These are phyloP conservation scores for Kuraishia molischiana DNA, from an alignment of 805 yeast species.

Conservation along the genomic window DNA sequence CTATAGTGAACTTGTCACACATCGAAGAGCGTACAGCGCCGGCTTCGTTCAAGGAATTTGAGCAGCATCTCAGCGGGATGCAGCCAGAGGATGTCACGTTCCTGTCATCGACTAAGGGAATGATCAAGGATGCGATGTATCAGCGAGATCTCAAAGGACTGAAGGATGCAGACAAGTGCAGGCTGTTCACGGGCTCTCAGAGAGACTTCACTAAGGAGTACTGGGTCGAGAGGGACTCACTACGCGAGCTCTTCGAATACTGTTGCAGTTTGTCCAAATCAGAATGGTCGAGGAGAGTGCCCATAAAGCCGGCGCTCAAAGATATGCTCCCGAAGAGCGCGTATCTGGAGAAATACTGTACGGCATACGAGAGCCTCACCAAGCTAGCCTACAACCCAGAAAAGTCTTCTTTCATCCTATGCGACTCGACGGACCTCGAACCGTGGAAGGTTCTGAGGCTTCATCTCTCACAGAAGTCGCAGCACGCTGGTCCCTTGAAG, in stretches of 20 bases:
- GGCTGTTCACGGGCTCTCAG: slow-evolving; percentile 14
- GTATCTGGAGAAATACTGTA: background rate
- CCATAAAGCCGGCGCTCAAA: background rate
- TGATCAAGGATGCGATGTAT: slow-evolving; percentile 48
- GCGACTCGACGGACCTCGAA: background rate
- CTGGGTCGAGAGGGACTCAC: slow-evolving; percentile 35
- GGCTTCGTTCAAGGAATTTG: slow-evolving; percentile 31
- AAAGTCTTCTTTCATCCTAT: no score
- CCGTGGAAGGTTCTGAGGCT: background rate
- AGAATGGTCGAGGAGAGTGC: background rate
- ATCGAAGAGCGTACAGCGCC: slow-evolving; percentile 39
- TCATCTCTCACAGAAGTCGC: background rate
- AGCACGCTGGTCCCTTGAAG: background rate
- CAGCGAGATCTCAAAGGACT: slow-evolving; percentile 36
- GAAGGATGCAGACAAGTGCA: slow-evolving; percentile 15
- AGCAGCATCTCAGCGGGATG: slow-evolving; percentile 1
- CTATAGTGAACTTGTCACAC: slow-evolving; percentile 45
- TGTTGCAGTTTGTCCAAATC: slow-evolving; percentile 13
- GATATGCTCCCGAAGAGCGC: background rate
- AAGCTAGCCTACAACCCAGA: background rate
- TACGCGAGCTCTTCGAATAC: slow-evolving; percentile 21
- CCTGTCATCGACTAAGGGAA: slow-evolving; percentile 38
- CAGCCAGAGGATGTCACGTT: slow-evolving; percentile 12
- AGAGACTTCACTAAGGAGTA: slow-evolving; percentile 13
- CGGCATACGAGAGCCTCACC: background rate